These are phyloP conservation scores for Boletellus deceptivus DNA, from an alignment of 1,284 basidiomycete genomes.

Conservation along the genomic window DNA sequence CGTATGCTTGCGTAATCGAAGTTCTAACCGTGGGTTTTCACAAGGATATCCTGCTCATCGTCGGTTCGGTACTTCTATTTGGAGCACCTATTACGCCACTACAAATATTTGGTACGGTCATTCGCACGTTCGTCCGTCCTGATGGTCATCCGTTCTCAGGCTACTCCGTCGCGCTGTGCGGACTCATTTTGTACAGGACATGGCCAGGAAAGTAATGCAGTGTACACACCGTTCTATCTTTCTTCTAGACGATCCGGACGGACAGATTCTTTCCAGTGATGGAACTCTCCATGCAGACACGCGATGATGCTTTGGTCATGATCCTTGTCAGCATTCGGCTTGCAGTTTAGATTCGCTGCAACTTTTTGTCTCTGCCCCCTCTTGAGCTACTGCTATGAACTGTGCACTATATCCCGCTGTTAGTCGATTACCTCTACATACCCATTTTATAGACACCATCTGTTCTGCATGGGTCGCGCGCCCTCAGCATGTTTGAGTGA, in stretches of 20 bases:
- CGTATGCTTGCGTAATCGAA: background rate
- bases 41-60: slow-evolving; percentile 91
- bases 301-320: slow-evolving; percentile 6
- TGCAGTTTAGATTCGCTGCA: background rate
- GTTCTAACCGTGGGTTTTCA: background rate
- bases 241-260: background rate
- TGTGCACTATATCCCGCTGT: background rate
- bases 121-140: background rate
- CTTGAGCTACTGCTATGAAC: too few species aligned
- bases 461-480: background rate
- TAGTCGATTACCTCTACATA: slow-evolving; percentile 2
- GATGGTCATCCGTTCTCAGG: slow-evolving; percentile 38
- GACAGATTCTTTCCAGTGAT: background rate
- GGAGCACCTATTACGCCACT: slow-evolving; percentile 75
- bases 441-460: slow-evolving; percentile 12
- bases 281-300: background rate
- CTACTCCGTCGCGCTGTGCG: slow-evolving; percentile 80
- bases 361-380: background rate
- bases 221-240: background rate
- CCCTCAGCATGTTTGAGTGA: too few species aligned
- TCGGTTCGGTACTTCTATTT: slow-evolving; percentile 85
- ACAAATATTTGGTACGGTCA: slow-evolving; percentile 76
- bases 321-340: background rate
- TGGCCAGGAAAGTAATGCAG: slow-evolving; percentile 57
- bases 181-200: slow-evolving; percentile 80